Conservation (phyloP, 2,329 filamentous ascomycete species). For the Gaeumannomyces tritici region DNA sequence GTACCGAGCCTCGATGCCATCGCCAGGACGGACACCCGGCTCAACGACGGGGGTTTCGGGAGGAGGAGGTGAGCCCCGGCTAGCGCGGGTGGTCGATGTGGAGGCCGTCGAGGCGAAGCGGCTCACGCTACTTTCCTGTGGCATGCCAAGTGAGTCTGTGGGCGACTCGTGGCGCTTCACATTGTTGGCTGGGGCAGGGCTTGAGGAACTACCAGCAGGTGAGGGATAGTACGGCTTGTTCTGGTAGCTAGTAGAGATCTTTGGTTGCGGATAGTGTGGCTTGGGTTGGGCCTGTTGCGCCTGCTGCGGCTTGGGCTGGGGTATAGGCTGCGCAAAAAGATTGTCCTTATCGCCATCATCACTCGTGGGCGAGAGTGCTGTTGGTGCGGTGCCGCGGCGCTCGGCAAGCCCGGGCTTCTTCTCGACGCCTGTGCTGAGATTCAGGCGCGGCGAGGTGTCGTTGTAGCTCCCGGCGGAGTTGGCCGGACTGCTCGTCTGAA, state of each 20-base stretch:
- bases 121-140: slow-evolving; percentile 43
- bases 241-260: slow-evolving; percentile 36
- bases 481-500: slow-evolving; percentile 22
- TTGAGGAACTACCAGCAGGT: slow-evolving; percentile 29
- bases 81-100: slow-evolving; percentile 84
- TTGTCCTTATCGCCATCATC: slow-evolving; percentile 67
- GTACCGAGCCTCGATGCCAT: slow-evolving; percentile 84
- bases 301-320: slow-evolving; percentile 15
- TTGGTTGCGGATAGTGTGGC: slow-evolving; percentile 25
- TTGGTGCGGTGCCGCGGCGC: slow-evolving; percentile 70
- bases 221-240: slow-evolving; percentile 53
- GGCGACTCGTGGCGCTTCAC: neutral
- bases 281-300: slow-evolving; percentile 19
- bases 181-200: slow-evolving; percentile 16
- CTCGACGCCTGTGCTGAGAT: slow-evolving; percentile 39
- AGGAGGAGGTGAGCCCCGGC: slow-evolving; percentile 85
- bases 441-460: slow-evolving; percentile 44
- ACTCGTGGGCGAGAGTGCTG: slow-evolving; percentile 71
- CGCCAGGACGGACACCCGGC: slow-evolving; percentile 59
- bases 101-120: slow-evolving; percentile 75
- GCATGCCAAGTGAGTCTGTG: slow-evolving; percentile 23
- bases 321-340: slow-evolving; percentile 62
- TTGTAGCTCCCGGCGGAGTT: slow-evolving; percentile 31
- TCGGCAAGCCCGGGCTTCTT: slow-evolving; percentile 63
- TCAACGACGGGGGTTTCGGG: slow-evolving; percentile 83